Evolutionary conservation across 2,329 filamentous ascomycete genomes (phyloP).

Genomic region (Cryphonectria japonica): DNA sequence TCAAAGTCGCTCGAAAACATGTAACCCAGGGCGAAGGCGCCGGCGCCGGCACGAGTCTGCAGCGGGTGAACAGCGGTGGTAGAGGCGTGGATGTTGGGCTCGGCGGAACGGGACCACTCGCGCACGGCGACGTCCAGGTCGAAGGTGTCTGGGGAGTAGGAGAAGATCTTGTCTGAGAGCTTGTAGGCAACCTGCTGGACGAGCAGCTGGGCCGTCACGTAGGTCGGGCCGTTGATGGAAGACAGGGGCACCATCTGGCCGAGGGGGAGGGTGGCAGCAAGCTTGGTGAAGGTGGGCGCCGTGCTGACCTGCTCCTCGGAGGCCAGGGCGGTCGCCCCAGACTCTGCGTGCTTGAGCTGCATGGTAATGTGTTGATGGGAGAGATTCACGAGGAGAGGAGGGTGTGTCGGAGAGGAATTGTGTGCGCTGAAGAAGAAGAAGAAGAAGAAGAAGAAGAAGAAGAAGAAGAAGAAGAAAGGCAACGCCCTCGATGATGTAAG

Average conservation of each 20-base stretch:
- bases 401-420: neutral
- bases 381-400: neutral
- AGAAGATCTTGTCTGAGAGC: constrained; percentile 95
- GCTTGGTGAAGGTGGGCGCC: constrained; percentile 42
- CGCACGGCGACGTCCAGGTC: constrained; percentile 84
- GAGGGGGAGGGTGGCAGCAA: constrained; percentile 60
- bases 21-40: constrained; percentile 90
- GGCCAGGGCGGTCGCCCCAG: constrained; percentile 39
- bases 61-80: constrained; percentile 76
- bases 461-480: neutral
- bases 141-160: constrained; percentile 93
- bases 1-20: constrained; percentile 98
- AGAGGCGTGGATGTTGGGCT: constrained; percentile 82
- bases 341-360: constrained; percentile 44
- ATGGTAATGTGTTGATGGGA: constrained; percentile 14
- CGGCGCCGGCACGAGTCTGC: constrained; percentile 87
- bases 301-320: constrained; percentile 34
- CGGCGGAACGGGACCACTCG: constrained; percentile 71
- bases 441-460: neutral
- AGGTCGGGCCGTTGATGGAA: constrained; percentile 82
- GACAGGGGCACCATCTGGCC: constrained; percentile 58
- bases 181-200: constrained; percentile 96
- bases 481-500: neutral
- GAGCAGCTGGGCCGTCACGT: constrained; percentile 89
- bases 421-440: neutral